These are phyloP conservation scores for Aurantiochytrium sp. DNA, from an alignment of 108 stramenopile genomes.

Conservation along the genomic window DNA sequence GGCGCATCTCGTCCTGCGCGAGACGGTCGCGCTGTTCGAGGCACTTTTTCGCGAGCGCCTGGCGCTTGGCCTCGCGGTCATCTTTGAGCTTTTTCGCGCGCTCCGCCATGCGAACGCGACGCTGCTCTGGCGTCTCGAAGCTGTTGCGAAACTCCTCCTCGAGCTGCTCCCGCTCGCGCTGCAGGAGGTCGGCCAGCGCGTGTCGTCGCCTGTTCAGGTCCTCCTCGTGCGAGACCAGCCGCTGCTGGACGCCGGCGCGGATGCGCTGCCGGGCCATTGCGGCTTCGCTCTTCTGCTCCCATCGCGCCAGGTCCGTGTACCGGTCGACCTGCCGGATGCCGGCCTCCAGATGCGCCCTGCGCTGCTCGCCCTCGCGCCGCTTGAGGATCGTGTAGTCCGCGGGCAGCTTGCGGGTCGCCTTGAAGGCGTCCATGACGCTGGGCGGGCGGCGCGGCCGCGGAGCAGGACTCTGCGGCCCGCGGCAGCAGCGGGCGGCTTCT, in stretches of 20 bases:
- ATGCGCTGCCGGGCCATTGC: neutral
- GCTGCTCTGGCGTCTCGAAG: neutral
- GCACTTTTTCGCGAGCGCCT: neutral
- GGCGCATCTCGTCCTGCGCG: neutral
- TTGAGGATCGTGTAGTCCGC: neutral
- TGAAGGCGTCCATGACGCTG: neutral
- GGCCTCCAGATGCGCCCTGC: neutral
- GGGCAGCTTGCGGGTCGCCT: neutral
- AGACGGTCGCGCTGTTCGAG: neutral
- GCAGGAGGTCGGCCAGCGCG: neutral
- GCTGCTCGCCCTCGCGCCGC: neutral
- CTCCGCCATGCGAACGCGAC: neutral
- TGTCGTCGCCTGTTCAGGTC: neutral
- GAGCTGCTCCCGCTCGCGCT: neutral
- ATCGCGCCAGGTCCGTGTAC: neutral
- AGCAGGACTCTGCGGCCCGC: too few species aligned
- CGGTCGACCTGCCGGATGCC: neutral
- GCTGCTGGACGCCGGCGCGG: neutral
- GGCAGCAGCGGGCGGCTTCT: too few species aligned
- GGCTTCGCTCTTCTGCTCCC: neutral
- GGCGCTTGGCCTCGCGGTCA: neutral
- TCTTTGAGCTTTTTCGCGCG: neutral
- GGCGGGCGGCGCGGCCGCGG: too few species aligned
- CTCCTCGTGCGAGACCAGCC: neutral
- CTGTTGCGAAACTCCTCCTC: conserved; percentile 5